These are phyloP conservation scores for Beauveria caledonica DNA, from an alignment of 2,329 filamentous ascomycete genomes.

Conservation along the genomic window DNA sequence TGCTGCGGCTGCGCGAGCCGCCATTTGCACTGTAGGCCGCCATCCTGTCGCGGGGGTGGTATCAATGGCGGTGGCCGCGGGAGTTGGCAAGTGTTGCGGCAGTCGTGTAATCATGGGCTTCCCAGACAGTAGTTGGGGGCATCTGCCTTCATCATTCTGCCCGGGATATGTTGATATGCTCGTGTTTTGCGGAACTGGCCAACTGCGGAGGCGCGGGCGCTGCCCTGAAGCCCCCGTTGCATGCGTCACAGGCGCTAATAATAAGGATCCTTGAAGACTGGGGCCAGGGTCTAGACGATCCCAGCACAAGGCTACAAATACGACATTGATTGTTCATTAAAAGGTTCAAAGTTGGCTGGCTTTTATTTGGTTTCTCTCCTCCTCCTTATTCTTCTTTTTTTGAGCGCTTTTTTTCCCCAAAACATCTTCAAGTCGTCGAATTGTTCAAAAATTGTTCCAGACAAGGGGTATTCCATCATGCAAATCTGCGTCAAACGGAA, in stretches of 20 bases:
- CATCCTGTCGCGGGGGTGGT: slow-evolving; percentile 24
- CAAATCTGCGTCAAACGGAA: neutral
- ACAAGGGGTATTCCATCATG: too few relatives aligned
- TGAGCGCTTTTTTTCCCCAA: too few relatives aligned
- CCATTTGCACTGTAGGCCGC: slow-evolving; percentile 35
- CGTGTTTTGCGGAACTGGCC: neutral
- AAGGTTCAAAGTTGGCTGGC: too few relatives aligned
- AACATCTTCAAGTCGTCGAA: too few relatives aligned
- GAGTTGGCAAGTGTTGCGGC: neutral
- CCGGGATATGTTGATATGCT: neutral
- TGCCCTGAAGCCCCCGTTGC: neutral
- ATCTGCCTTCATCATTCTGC: slow-evolving; percentile 5
- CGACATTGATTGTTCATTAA: neutral
- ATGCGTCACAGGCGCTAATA: slow-evolving; percentile 6
- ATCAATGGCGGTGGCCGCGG: neutral
- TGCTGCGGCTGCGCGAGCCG: slow-evolving; percentile 37
- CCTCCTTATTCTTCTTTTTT: neutral
- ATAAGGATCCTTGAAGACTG: neutral
- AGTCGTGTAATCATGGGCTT: neutral
- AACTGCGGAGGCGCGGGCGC: neutral
- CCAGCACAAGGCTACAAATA: neutral
- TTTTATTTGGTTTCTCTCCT: neutral
- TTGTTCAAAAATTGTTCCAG: too few relatives aligned
- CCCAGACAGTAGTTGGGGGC: neutral
- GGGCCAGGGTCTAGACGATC: neutral